phyloP scores from a whole-genome alignment of 371 early-diverging fungal species.

The Ecytonucleospora hepatopenaei region DNA sequence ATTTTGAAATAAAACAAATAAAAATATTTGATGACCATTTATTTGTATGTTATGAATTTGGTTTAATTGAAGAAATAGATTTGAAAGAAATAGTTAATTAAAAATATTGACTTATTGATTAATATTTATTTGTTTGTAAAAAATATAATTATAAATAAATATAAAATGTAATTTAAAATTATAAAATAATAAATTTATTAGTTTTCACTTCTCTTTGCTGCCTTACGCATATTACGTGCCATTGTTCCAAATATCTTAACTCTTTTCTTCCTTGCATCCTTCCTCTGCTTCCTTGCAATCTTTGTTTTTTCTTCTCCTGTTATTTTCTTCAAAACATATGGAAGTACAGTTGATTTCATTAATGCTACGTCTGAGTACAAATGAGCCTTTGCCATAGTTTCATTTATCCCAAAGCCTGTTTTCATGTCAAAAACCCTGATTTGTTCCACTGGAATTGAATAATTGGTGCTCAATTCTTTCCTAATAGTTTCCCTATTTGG shows the following conservation, averaged over 20 bases:
- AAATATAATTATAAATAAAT: not conserved
- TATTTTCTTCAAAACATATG: conserved; percentile 38
- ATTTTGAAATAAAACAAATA: not conserved
- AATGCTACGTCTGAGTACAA: conserved; percentile 39
- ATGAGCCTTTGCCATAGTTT: conserved; percentile 36
- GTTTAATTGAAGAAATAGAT: not conserved
- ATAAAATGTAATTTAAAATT: no score
- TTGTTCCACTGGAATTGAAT: conserved; percentile 32
- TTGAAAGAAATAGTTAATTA: not conserved
- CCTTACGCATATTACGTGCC: conserved; percentile 44
- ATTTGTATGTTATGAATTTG: not conserved
- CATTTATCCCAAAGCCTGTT: conserved; percentile 50
- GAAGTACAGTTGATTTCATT: conserved; percentile 41
- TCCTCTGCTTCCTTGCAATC: conserved; percentile 44
- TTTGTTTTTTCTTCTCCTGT: conserved; percentile 37
- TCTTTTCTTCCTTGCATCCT: conserved; percentile 52
- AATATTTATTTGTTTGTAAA: not conserved
- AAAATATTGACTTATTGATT: no score
- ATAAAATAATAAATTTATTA: conserved; percentile 1
- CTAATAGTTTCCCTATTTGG: conserved; percentile 47
- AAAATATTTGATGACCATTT: not conserved
- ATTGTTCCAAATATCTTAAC: conserved; percentile 54
- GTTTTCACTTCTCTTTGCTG: conserved; percentile 42
- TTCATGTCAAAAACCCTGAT: conserved; percentile 37
- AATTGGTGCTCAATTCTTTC: conserved; percentile 31